A percentile compares a stretch with the other conserved stretches of the same genome.
Conservation (phyloP, 768 basidiomycete genomes). For the Termitomyces sp. region DNA sequence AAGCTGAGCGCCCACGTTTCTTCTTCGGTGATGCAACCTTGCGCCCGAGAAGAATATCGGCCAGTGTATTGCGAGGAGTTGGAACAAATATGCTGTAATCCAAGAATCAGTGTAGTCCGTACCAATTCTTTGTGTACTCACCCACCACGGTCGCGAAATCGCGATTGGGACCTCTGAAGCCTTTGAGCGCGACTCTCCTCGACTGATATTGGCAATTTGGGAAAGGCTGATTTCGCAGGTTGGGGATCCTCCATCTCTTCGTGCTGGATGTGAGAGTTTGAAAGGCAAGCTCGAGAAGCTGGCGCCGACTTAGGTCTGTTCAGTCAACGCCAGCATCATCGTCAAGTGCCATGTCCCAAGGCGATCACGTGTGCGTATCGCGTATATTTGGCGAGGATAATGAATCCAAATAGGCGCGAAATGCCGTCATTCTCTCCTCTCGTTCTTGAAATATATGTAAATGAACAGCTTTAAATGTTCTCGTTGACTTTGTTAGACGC, state of each 20-base stretch:
- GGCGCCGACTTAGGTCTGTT: no score
- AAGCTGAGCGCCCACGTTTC: constrained; percentile 19
- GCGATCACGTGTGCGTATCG: background rate
- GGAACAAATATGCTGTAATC: constrained; percentile 16
- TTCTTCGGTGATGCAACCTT: constrained; percentile 38
- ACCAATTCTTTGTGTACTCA: constrained; percentile 22
- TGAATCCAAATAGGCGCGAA: background rate
- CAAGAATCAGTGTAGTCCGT: background rate
- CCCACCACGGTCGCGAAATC: constrained; percentile 68
- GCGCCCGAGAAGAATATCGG: constrained; percentile 16
- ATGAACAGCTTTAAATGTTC: background rate
- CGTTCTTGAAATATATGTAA: no score
- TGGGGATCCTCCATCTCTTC: constrained; percentile 4
- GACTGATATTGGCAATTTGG: constrained; percentile 20
- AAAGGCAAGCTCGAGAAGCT: background rate
- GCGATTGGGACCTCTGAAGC: constrained; percentile 54
- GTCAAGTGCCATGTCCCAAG: no score
- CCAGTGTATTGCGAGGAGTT: constrained; percentile 14
- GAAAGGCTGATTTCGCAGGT: background rate
- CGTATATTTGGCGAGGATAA: background rate
- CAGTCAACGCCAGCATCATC: no score
- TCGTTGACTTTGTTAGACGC: background rate
- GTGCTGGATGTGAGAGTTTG: background rate
- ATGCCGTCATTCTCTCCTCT: background rate
- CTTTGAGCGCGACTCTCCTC: constrained; percentile 60